Base-by-base conservation (phyloP, 805 yeast species). In the Hanseniaspora clermontiae region DNA sequence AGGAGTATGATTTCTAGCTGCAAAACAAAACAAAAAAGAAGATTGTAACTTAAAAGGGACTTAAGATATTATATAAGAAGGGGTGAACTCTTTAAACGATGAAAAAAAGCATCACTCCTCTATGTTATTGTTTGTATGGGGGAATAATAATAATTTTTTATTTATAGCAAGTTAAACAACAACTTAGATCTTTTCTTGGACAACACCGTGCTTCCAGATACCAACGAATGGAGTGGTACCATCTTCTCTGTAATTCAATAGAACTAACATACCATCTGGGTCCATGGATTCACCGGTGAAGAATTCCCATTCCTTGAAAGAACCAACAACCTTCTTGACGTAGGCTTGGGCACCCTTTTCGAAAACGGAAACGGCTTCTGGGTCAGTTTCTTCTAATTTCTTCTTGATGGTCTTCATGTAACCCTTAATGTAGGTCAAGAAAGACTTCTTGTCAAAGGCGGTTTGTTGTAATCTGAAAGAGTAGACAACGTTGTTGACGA, bases 201-300 rank as follows among this genome's bases (percentile, higher is more conserved):
- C 77, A 66, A 87, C 83, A 82, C 98, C 98, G 77, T 93, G 98
- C 80, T 91, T 93, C 98, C 98, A 93, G 84, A 90, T 83, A 64
- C 90, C 88, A 70, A 91, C 93, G 78, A 72, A 93, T 72, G 98
- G 98, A 66, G 98, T 93, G 68, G 83, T 79, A 80, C 98, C 98
- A 73, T 93, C 97, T 80, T 93, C 98, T 79, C 98, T 95, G 89
- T 91, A 93, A 95, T 93, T 93, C 77, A 93, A 86, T 74, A 93
- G 82, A 66, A 89, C 88, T 71, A 93, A 77, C 98, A 93, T 93
- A 66, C 84, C 98, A 77, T 93, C 98, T 74, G 98, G 98, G 83
- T 93, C 97, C 98, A 93, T 93, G 72, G 96, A 86, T 80, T 91
- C 97, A 81, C 98, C 97, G 66, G 96, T 91, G 90, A 77, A 93